phyloP scores from a whole-genome alignment of 768 basidiomycete genomes.

The Leucocoprinus sp. region DNA sequence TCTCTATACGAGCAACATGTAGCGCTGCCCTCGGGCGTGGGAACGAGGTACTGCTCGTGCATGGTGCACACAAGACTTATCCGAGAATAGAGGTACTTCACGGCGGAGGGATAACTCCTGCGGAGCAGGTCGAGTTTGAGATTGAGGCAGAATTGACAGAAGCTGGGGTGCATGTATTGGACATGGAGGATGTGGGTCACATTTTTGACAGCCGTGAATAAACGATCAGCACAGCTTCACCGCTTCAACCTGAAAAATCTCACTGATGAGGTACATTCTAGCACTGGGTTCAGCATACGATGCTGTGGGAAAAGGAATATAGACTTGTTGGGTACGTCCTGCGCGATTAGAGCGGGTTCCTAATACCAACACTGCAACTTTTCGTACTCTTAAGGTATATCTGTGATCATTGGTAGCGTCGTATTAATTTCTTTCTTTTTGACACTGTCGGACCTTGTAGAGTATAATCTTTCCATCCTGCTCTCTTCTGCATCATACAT shows the following conservation, averaged over 20 bases:
- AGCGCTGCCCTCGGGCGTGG: constrained; percentile 52
- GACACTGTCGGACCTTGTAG: constrained; percentile 3
- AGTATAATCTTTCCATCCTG: neutral
- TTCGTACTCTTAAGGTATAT: constrained; percentile 3
- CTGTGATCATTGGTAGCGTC: neutral
- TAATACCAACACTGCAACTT: neutral
- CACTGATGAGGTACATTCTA: neutral
- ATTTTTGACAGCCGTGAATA: constrained; percentile 44
- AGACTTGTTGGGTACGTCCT: constrained; percentile 3
- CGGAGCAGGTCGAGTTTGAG: constrained; percentile 44
- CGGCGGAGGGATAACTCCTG: constrained; percentile 46
- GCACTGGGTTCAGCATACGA: neutral
- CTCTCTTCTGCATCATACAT: neutral
- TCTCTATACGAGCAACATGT: constrained; percentile 52
- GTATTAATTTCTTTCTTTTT: constrained; percentile 1
- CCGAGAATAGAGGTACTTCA: constrained; percentile 57
- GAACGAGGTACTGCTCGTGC: constrained; percentile 57
- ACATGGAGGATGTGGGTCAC: constrained; percentile 55
- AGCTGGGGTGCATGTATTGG: constrained; percentile 54
- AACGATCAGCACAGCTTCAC: neutral
- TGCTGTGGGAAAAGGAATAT: neutral
- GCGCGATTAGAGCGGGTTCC: constrained; percentile 1
- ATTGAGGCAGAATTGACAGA: constrained; percentile 64
- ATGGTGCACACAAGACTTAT: constrained; percentile 59
- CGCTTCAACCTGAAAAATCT: neutral